Evolutionary conservation across 805 yeast species (phyloP), one percentile per base, ranked within the genome.

Genomic region (Metschnikowia amazonensis): DNA sequence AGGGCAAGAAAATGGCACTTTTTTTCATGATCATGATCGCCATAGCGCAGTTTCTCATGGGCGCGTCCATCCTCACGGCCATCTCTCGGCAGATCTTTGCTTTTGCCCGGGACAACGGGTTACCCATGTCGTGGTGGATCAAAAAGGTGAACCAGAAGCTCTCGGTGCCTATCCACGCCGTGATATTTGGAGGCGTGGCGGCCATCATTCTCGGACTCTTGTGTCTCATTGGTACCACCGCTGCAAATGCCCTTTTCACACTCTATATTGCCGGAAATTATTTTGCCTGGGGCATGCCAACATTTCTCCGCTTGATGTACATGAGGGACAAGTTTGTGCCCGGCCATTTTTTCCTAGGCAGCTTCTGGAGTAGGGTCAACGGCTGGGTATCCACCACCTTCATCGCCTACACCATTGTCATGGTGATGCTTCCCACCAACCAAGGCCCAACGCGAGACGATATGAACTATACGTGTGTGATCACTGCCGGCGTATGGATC

Each of bases 51-150:
- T 80, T 77, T 62, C 64, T 82, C 44, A 83, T 82, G 87, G 84
- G 85, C 14, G 72, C 79, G 20, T 79, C 84, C 3, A 73, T 78
- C 44, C 66, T 81, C 39, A 74, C 81, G 39, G 87, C 88, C 9
- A 74, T 78, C 5, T 81, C 86, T 4, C 75, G 89, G 62, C 89
- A 83, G 61, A 72, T 81, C 41, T 84, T 85, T 81, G 88, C 89
- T 1, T 81, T 83, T 62, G 81, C 87, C 33, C 77, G 92, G 66
- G 92, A 84, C 60, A 81, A 82, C 55, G 89, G 89, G 13, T 70
- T 84, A 46, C 90, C 90, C 7, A 67, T 81, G 50, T 47, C 53
- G 25, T 47, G 53, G 51, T 68, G 68, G 57, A 72, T 84, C 50
- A 79, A 81, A 52, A 75, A 67, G 36, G 86, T 85, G 36, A 69